Conservation (phyloP, 1,284 basidiomycete species). For the Boletus holoroseus region DNA sequence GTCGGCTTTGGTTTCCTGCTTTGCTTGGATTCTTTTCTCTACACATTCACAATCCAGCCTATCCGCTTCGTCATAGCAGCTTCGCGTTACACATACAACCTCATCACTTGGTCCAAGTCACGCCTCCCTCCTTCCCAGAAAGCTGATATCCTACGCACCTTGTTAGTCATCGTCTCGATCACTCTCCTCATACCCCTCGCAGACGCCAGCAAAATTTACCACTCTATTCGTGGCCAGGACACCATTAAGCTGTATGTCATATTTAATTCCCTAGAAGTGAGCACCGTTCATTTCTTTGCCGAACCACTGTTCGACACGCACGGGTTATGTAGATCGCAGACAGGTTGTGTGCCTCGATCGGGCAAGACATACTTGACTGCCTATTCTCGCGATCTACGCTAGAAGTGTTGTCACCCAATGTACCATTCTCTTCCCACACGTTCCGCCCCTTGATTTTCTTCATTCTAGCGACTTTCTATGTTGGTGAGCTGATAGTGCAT, state of each 20-base stretch:
- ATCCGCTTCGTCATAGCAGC: slow-evolving; percentile 77
- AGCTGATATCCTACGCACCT: slow-evolving; percentile 79
- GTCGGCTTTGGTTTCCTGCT: slow-evolving; percentile 90
- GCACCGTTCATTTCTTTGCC: slow-evolving; percentile 17
- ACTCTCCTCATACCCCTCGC: slow-evolving; percentile 76
- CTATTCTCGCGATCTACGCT: slow-evolving; percentile 92
- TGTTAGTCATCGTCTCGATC: slow-evolving; percentile 76
- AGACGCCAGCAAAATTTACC: slow-evolving; percentile 98
- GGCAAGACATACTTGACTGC: slow-evolving; percentile 96
- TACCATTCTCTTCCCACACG: slow-evolving; percentile 54
- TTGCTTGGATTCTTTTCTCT: slow-evolving; percentile 95
- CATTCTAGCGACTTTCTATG: slow-evolving; percentile 77
- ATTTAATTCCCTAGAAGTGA: slow-evolving; percentile 93
- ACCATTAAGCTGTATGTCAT: slow-evolving; percentile 99
- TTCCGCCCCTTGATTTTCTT: slow-evolving; percentile 85
- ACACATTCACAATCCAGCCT: slow-evolving; percentile 96
- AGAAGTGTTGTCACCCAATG: slow-evolving; percentile 62
- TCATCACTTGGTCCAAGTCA: slow-evolving; percentile 45
- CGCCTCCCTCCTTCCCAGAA: slow-evolving; percentile 82
- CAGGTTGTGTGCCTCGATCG: slow-evolving; percentile 91
- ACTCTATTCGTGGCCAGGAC: slow-evolving; percentile 97
- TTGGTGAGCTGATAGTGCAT: slow-evolving; percentile 48
- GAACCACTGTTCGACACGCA: neutral
- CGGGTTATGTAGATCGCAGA: slow-evolving; percentile 75
- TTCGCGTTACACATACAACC: slow-evolving; percentile 51